Percentiles rank a stretch among this genome's conserved stretches.
phyloP scores from a whole-genome alignment of 345 rosid species.

The Carallia brachiata region DNA sequence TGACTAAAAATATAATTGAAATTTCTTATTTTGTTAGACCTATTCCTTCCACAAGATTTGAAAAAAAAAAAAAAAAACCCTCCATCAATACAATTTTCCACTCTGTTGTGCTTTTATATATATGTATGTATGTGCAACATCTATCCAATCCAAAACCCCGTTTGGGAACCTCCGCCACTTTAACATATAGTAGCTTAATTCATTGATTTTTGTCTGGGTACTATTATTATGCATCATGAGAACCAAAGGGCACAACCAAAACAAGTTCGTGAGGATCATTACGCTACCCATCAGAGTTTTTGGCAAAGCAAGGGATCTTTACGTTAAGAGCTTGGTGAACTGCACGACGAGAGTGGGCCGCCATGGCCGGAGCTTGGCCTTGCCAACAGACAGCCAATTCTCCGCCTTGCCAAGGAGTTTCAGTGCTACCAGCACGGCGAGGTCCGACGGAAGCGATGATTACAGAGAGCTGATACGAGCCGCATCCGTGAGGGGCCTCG shows the following conservation, averaged over 20 bases:
- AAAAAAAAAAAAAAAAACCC: no score
- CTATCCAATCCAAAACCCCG: not conserved
- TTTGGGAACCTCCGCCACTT: not conserved
- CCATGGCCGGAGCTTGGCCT: slow-evolving; percentile 20
- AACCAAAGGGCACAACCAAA: slow-evolving; percentile 29
- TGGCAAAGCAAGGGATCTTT: slow-evolving; percentile 60
- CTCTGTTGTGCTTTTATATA: no score
- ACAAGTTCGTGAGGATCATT: slow-evolving; percentile 50
- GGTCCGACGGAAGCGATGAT: slow-evolving; percentile 44
- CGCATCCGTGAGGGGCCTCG: slow-evolving; percentile 50
- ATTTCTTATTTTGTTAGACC: no score
- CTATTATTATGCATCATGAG: slow-evolving; percentile 24
- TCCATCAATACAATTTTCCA: no score
- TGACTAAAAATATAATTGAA: no score
- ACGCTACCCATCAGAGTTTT: slow-evolving; percentile 45
- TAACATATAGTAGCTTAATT: not conserved
- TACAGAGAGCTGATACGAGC: slow-evolving; percentile 63
- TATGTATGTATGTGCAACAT: no score
- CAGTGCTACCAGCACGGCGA: slow-evolving; percentile 39
- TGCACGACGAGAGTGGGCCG: slow-evolving; percentile 30
- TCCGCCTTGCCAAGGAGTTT: slow-evolving; percentile 52
- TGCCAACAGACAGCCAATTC: slow-evolving; percentile 15
- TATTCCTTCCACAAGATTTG: no score
- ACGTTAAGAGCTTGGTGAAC: slow-evolving; percentile 59
- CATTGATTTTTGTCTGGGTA: not conserved